A percentile compares a stretch with the other conserved stretches of the same genome.
phyloP scores from a whole-genome alignment of 345 rosid genomes.

The Dipteronia sinensis region DNA sequence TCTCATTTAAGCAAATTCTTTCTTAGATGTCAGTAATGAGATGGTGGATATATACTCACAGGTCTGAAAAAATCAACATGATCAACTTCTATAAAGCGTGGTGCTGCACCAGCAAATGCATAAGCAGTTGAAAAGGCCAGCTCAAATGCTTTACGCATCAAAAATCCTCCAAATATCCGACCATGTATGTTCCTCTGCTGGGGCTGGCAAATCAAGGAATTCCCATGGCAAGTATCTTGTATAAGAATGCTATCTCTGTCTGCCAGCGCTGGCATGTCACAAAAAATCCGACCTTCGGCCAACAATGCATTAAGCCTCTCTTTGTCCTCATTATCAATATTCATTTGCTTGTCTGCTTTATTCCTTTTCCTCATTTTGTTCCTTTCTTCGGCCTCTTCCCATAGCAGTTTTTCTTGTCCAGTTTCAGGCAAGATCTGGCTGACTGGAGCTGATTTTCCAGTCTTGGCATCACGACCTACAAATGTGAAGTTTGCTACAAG shows the following conservation, averaged over 20 bases:
- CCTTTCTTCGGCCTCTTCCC: conserved; percentile 84
- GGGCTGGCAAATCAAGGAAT: conserved; percentile 83
- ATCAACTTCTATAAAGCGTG: conserved; percentile 79
- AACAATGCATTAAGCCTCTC: conserved; percentile 61
- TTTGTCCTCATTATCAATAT: conserved; percentile 34
- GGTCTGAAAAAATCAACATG: conserved; percentile 86
- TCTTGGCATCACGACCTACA: conserved; percentile 78
- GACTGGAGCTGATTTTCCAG: conserved; percentile 76
- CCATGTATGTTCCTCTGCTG: conserved; percentile 90
- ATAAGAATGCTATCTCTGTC: conserved; percentile 88
- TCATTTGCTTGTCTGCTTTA: conserved; percentile 41
- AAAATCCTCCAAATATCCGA: conserved; percentile 83
- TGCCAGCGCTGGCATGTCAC: conserved; percentile 93
- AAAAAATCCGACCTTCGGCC: conserved; percentile 79
- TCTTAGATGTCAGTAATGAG: background rate
- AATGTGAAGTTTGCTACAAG: conserved; percentile 84
- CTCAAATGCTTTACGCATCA: conserved; percentile 87
- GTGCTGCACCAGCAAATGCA: conserved; percentile 83
- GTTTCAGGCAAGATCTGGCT: conserved; percentile 72
- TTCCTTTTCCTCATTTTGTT: conserved; percentile 64
- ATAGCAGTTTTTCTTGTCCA: conserved; percentile 61
- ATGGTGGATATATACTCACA: conserved; percentile 43
- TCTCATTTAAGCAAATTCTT: background rate
- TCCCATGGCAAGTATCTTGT: conserved; percentile 59
- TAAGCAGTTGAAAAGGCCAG: conserved; percentile 83